Conservation (phyloP, 164 flowering plant genomes). For the Umbellularia californica region DNA sequence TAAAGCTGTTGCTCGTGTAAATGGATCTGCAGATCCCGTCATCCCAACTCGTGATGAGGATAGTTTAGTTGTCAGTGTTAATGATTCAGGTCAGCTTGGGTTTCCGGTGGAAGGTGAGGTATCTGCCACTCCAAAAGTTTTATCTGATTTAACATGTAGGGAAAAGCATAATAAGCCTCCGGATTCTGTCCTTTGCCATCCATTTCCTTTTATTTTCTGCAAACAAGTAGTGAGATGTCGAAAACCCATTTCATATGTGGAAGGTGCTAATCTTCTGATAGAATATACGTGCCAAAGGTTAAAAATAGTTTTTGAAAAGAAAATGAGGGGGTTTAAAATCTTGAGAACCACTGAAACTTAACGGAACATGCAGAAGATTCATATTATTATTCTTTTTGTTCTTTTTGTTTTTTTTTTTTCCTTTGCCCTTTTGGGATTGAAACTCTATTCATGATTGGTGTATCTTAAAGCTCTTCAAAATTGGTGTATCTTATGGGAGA, state of each 20-base stretch:
- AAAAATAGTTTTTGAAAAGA: background rate
- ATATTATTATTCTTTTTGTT: too few relatives aligned
- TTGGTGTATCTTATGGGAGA: too few relatives aligned
- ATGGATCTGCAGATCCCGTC: constrained; percentile 22
- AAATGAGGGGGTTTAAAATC: too few relatives aligned
- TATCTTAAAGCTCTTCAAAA: too few relatives aligned
- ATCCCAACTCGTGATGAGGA: constrained; percentile 14
- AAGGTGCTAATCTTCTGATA: background rate
- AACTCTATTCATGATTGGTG: too few relatives aligned
- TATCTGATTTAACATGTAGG: constrained; percentile 11
- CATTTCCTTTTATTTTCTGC: background rate
- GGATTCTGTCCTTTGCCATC: background rate
- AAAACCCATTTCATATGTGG: background rate
- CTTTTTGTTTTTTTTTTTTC: too few relatives aligned
- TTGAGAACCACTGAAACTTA: too few relatives aligned
- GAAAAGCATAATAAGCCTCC: constrained; percentile 9
- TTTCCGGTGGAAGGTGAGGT: background rate
- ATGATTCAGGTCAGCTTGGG: constrained; percentile 7
- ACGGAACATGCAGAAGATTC: too few relatives aligned
- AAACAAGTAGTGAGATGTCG: background rate
- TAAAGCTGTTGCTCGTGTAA: constrained; percentile 54
- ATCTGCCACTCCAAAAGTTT: constrained; percentile 9
- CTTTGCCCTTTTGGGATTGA: too few relatives aligned
- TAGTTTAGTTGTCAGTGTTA: constrained; percentile 6
- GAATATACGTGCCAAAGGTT: background rate